These are phyloP conservation scores for Boeremia lycopersici DNA, from an alignment of 2,329 filamentous ascomycete genomes.

Conservation along the genomic window DNA sequence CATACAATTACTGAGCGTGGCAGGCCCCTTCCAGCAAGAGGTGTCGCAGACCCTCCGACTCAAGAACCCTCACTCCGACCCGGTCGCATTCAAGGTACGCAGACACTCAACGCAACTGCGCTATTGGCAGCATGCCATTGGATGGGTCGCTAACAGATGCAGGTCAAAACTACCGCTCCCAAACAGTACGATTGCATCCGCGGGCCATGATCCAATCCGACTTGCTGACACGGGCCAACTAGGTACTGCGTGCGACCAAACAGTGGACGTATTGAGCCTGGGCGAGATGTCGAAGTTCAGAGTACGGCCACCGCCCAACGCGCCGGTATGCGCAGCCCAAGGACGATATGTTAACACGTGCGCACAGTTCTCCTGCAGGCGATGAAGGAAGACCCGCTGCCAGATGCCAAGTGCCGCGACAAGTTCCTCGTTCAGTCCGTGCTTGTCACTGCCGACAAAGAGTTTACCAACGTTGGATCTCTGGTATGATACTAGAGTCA, in stretches of 20 bases:
- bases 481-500: constrained; percentile 65
- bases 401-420: constrained; percentile 89
- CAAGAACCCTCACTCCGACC: constrained; percentile 62
- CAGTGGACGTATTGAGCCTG: constrained; percentile 92
- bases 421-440: constrained; percentile 98
- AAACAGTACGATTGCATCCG: constrained; percentile 77
- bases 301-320: constrained; percentile 61
- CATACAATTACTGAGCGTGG: constrained; percentile 24
- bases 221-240: constrained; percentile 31
- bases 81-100: constrained; percentile 69
- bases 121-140: not conserved
- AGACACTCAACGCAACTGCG: not conserved
- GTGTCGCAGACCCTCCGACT: constrained; percentile 67
- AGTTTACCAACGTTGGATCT: constrained; percentile 77
- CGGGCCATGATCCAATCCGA: constrained; percentile 18
- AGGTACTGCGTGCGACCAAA: constrained; percentile 99
- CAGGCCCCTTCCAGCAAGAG: constrained; percentile 69
- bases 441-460: constrained; percentile 79
- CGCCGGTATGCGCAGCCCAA: constrained; percentile 17
- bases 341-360: constrained; percentile 34
- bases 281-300: constrained; percentile 88
- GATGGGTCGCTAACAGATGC: constrained; percentile 7
- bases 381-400: constrained; percentile 92
- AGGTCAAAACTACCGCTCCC: constrained; percentile 99
- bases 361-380: constrained; percentile 85